phyloP scores from a whole-genome alignment of 2,329 filamentous ascomycete species.

The Malbranchea cinnamomea region DNA sequence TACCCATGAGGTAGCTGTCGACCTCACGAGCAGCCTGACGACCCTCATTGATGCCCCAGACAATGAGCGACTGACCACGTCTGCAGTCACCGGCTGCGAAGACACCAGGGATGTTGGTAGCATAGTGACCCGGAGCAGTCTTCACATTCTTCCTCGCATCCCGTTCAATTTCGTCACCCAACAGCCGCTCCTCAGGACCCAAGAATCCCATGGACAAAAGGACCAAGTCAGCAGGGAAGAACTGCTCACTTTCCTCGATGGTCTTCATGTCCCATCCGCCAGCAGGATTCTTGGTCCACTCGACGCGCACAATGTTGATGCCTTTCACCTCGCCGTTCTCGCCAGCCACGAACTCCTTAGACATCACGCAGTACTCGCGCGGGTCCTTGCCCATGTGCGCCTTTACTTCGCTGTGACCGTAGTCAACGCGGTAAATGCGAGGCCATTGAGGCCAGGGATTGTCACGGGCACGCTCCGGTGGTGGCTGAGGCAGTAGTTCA shows the following conservation, averaged over 20 bases:
- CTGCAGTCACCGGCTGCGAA: slow-evolving; percentile 94
- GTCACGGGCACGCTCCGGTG: slow-evolving; percentile 74
- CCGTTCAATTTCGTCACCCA: slow-evolving; percentile 79
- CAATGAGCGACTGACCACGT: slow-evolving; percentile 86
- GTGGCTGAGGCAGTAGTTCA: slow-evolving; percentile 84
- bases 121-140: slow-evolving; percentile 75
- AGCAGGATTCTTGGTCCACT: slow-evolving; percentile 80
- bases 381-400: slow-evolving; percentile 93
- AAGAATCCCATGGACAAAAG: slow-evolving; percentile 95
- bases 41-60: slow-evolving; percentile 98
- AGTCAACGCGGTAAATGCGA: slow-evolving; percentile 95
- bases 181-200: slow-evolving; percentile 75
- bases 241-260: slow-evolving; percentile 79
- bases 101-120: slow-evolving; percentile 73
- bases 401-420: slow-evolving; percentile 89
- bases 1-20: slow-evolving; percentile 69
- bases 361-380: slow-evolving; percentile 97
- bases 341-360: slow-evolving; percentile 87
- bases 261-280: slow-evolving; percentile 99
- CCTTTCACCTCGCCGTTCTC: slow-evolving; percentile 79
- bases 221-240: slow-evolving; percentile 91
- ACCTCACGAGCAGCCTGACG: slow-evolving; percentile 85
- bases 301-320: slow-evolving; percentile 88
- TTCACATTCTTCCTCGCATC: slow-evolving; percentile 93
- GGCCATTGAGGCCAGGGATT: slow-evolving; percentile 99